Base-by-base conservation (phyloP, 352 stramenopile genomes). In the Globisporangium ultimum region DNA sequence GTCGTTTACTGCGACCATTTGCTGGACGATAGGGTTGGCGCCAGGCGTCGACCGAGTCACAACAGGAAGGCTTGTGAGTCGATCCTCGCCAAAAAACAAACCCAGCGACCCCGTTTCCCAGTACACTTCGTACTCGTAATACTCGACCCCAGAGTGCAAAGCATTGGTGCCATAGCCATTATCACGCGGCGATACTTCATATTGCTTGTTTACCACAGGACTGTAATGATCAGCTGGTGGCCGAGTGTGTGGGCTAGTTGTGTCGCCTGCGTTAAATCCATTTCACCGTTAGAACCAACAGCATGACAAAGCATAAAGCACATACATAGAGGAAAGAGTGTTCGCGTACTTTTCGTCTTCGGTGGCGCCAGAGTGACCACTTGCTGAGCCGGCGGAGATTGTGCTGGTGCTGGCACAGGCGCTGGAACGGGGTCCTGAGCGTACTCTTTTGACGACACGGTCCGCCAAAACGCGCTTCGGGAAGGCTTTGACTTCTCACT, bases 31-130 rank as follows among this genome's bases (percentile, higher is more conserved):
- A 14, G 79, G 71, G 50, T 88, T 91, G 14, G 84, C 80, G 17
- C 71, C 86, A 1, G 80, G 60, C 45, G 82, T 88, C 1, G 80
- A 84, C 14, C 86, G 71, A 32, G 84, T 95, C 36, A 95, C 79
- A n/a, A 95, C 78, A 0, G 86, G 86, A 14, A 89, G 70, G 13
- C 78, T 86, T 0, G 82, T 89, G 3, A 66, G 42, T 13, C 75
- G 73, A 42, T 95, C 75, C 56, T 95, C 86, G 0, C 80, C 86
- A 63, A 95, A 95, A 58, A 92, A 92, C 22, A 95, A 40, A n/a
- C 86, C 86, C 7, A 95, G 55, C 7, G 82, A 86, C 0, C 86
- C 86, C 0, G 82, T 89, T 46, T 90, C 82, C 86, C 86, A 95
- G 48, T 80, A 78, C 32, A 93, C 85, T 55, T 93, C 76, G 49